Percentiles rank a stretch among this genome's conserved stretches.
phyloP scores from a whole-genome alignment of 495 filamentous ascomycete species.

The Neurospora tetraspora region DNA sequence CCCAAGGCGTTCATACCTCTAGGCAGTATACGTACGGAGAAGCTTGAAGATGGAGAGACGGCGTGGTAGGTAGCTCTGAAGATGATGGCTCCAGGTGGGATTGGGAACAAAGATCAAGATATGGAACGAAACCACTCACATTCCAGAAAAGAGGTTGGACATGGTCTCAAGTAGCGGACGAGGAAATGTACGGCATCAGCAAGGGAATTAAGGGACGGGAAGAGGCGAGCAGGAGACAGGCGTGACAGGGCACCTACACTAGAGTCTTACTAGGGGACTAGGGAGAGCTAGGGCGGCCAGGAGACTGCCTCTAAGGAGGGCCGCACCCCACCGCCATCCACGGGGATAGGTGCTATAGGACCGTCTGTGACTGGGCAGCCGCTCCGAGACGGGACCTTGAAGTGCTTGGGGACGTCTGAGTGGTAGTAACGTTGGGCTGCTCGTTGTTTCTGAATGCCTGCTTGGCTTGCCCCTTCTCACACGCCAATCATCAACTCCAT shows the following conservation, averaged over 20 bases:
- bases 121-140: conserved; percentile 45
- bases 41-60: not conserved
- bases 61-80: not conserved
- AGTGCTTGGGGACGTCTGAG: not conserved
- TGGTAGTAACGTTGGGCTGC: not conserved
- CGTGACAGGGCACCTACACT: not conserved
- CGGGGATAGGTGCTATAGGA: not conserved
- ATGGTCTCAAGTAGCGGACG: conserved; percentile 32
- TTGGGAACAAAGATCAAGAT: not conserved
- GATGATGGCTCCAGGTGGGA: not conserved
- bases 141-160: conserved; percentile 71
- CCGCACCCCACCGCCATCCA: not conserved
- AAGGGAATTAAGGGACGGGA: not conserved
- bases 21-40: not conserved
- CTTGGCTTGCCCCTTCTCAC: not conserved
- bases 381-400: not conserved
- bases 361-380: not conserved
- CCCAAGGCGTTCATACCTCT: not conserved
- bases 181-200: not conserved
- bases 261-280: not conserved
- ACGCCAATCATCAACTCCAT: not conserved
- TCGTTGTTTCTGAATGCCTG: not conserved
- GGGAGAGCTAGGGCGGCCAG: not conserved
- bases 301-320: not conserved
- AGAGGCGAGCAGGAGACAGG: conserved; percentile 1